These are phyloP conservation scores for Suhomyces kunorum DNA, from an alignment of 1,139 yeast genomes.

Conservation along the genomic window DNA sequence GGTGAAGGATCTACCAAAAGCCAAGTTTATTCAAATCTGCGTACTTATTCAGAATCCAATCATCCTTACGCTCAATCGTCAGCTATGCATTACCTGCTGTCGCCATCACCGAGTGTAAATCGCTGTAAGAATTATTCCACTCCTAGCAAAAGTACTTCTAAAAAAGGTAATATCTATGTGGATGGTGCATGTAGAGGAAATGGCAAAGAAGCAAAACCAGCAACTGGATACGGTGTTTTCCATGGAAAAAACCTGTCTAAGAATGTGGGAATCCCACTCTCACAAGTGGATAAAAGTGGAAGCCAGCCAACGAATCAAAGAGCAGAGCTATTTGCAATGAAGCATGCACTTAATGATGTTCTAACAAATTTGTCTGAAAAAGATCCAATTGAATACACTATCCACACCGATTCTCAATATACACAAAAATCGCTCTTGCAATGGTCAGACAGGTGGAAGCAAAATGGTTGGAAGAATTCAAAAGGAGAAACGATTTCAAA, in stretches of 20 bases:
- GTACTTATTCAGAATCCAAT: no score
- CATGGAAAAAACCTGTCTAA: constrained; percentile 58
- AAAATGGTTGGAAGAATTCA: constrained; percentile 52
- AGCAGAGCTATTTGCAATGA: constrained; percentile 74
- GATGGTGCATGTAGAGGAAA: constrained; percentile 72
- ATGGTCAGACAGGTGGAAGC: constrained; percentile 57
- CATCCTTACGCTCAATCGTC: no score
- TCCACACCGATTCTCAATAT: constrained; percentile 62
- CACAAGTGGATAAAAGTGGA: constrained; percentile 25
- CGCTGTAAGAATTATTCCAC: neutral
- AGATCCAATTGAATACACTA: constrained; percentile 25
- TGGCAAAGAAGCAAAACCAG: constrained; percentile 48
- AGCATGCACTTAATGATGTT: constrained; percentile 52
- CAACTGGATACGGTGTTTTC: constrained; percentile 69
- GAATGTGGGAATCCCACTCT: constrained; percentile 54
- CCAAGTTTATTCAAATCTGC: no score
- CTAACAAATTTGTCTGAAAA: constrained; percentile 20
- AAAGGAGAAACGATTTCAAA: constrained; percentile 52
- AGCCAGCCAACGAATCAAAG: constrained; percentile 69
- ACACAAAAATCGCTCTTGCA: constrained; percentile 46
- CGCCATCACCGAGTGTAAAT: no score
- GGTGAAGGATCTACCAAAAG: no score
- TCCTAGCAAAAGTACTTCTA: neutral
- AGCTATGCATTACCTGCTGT: no score
- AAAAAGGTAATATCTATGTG: constrained; percentile 42